Conservation (phyloP, 495 filamentous ascomycete genomes). For the Aspergillus conjunctus region DNA sequence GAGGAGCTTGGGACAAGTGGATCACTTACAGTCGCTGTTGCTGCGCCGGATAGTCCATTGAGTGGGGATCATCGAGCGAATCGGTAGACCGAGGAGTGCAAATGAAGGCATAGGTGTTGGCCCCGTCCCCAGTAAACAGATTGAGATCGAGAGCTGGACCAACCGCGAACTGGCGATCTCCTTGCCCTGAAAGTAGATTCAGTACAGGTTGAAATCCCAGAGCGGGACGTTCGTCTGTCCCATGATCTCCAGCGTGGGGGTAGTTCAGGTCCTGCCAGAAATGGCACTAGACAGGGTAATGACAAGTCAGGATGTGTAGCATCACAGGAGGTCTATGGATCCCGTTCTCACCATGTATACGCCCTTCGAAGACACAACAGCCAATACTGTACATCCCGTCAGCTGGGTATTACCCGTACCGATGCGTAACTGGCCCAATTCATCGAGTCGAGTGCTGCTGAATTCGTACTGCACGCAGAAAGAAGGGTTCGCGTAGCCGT, state of each 20-base stretch:
- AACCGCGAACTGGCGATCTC: not conserved
- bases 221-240: not conserved
- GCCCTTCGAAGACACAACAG: not conserved
- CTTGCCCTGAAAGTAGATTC: not conserved
- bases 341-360: conserved; percentile 1
- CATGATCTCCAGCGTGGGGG: not conserved
- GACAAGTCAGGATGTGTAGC: not conserved
- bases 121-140: not conserved
- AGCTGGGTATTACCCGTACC: not conserved
- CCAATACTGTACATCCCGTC: not conserved
- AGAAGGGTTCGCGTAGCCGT: no score
- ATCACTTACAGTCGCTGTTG: not conserved
- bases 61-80: not conserved
- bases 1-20: not conserved
- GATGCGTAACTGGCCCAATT: not conserved
- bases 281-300: not conserved
- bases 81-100: not conserved
- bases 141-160: not conserved
- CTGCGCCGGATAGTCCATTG: not conserved
- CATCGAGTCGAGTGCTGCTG: not conserved
- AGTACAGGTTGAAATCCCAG: conserved; percentile 1
- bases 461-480: conserved; percentile 5
- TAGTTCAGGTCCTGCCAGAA: conserved; percentile 6
- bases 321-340: not conserved
- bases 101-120: not conserved